Base-by-base conservation (phyloP, 2,329 filamentous ascomycete species). In the Exophiala phaeomuriformis region DNA sequence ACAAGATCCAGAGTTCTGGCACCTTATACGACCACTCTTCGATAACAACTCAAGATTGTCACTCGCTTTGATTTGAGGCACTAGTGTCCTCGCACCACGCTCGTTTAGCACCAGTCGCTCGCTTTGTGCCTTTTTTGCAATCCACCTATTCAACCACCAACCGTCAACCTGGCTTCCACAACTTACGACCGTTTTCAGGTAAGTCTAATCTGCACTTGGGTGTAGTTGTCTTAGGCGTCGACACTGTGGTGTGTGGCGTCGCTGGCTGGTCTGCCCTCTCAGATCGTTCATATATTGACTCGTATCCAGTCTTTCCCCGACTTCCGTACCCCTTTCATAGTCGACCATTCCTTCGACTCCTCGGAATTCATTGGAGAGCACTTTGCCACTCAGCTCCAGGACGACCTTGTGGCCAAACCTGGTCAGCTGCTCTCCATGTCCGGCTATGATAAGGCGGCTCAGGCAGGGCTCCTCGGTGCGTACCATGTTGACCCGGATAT, bases 401-500 rank as follows among this genome's bases (percentile, higher is more conserved):
- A 73, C 68, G 75, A 75, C 74, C 73, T 75, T 59, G 69, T 73
- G 71, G 75, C 74, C 71, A 77, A 75, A 69, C 73, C 74, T 71
- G 77, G 81, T 76, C 72, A 81, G 74, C 72, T 83, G 65, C 74
- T 87, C 73, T 83, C 85, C 72, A 90, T 90, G 86, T 85, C 87
- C 71, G 84, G 84, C 72, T 90, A 89, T 77, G 77, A 79, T 67
- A 95, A 94, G 73, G 73, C 82, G 55, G 82, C 86, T 70, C 77
- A 83, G 72, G 78, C 85, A 70, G 57, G 52, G 36, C 49, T 57
- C 40, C 47, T 51, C 7, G 52, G 57, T 59, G 57, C 36, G 57
- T 53, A 4, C 12, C 5, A 40, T 41, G 27, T 41, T 19, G 29
- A 5, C 8, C n/a, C 6, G 40, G 29, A 29, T 31, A n/a, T 27